Conservation (phyloP, 1,139 yeast genomes). For the Nakaseomyces bracarensis region DNA sequence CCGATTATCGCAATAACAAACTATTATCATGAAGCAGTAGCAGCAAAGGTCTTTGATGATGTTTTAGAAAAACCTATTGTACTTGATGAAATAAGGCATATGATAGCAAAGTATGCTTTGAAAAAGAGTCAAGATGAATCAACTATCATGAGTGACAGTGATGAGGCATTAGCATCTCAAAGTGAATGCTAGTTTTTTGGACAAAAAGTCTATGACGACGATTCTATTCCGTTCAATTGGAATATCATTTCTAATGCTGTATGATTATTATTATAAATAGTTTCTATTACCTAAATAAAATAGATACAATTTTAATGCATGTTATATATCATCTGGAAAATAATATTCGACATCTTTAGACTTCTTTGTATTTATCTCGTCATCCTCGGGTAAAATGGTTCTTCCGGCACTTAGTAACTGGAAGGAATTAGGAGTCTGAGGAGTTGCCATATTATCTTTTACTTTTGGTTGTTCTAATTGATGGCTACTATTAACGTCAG, state of each 20-base stretch:
- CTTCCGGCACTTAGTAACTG: slow-evolving; percentile 29
- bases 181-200: neutral
- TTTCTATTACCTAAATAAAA: neutral
- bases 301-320: neutral
- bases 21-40: slow-evolving; percentile 59
- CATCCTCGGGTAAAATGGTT: slow-evolving; percentile 27
- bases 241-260: neutral
- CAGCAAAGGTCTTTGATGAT: slow-evolving; percentile 53
- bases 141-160: slow-evolving; percentile 28
- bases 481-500: neutral
- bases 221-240: neutral
- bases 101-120: slow-evolving; percentile 29
- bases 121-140: slow-evolving; percentile 31
- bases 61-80: slow-evolving; percentile 73
- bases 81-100: slow-evolving; percentile 35
- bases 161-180: slow-evolving; percentile 9
- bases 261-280: too few relatives aligned
- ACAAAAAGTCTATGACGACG: too few relatives aligned
- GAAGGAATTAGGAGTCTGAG: slow-evolving; percentile 17
- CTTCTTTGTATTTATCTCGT: slow-evolving; percentile 13
- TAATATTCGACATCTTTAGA: slow-evolving; percentile 20
- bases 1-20: slow-evolving; percentile 75
- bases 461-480: neutral
- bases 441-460: neutral
- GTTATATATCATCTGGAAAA: slow-evolving; percentile 25